These are phyloP conservation scores for Myxozyma geophila DNA, from an alignment of 805 yeast species.

Conservation along the genomic window DNA sequence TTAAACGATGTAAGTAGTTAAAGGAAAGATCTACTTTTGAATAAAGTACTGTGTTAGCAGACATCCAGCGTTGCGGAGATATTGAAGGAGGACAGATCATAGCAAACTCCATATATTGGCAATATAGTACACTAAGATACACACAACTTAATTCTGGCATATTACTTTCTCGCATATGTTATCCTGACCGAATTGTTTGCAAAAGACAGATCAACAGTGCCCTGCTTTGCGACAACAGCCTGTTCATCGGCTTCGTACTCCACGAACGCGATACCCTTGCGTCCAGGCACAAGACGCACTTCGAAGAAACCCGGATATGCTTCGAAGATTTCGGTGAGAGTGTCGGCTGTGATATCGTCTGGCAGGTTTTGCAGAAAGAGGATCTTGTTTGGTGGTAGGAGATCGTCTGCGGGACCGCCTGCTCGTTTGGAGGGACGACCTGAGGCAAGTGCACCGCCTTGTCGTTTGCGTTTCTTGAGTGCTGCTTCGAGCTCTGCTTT, in stretches of 20 bases:
- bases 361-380: conserved; percentile 72
- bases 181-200: conserved; percentile 39
- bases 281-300: conserved; percentile 65
- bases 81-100: no score
- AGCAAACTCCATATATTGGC: not conserved
- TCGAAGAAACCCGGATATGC: conserved; percentile 65
- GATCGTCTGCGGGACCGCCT: conserved; percentile 36
- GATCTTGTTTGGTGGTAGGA: conserved; percentile 68
- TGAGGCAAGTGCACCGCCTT: conserved; percentile 29
- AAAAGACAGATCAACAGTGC: conserved; percentile 39
- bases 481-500: conserved; percentile 30
- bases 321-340: conserved; percentile 55
- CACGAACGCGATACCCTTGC: conserved; percentile 72
- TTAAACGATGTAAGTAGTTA: no score
- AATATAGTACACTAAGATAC: not conserved
- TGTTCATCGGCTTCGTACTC: conserved; percentile 66
- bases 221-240: conserved; percentile 53
- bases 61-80: no score
- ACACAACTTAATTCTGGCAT: not conserved
- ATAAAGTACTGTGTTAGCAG: no score
- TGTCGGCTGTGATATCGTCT: conserved; percentile 47
- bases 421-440: conserved; percentile 31
- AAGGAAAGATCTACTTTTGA: no score
- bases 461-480: conserved; percentile 32
- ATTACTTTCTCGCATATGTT: conserved; percentile 46